Conservation (phyloP, 257 asterid genomes). For the Galeopsis tetrahit region DNA sequence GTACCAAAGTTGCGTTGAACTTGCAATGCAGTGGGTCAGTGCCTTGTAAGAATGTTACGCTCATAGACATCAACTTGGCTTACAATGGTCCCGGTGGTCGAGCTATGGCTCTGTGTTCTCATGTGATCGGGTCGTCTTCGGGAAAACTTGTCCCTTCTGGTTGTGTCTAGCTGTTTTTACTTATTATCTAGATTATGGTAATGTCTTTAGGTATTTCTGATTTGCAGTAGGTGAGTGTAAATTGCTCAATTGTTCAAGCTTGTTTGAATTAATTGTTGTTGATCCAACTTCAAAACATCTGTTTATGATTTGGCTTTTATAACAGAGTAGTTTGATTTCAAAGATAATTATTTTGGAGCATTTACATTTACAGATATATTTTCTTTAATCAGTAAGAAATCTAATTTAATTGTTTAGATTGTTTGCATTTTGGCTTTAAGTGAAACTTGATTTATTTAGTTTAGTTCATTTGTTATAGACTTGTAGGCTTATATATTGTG, state of each 20-base stretch:
- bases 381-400: too few species aligned
- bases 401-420: too few species aligned
- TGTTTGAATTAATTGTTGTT: neutral
- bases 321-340: too few species aligned
- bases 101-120: slow-evolving; percentile 46
- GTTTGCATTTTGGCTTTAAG: too few species aligned
- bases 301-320: too few species aligned
- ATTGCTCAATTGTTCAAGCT: neutral
- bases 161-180: slow-evolving; percentile 38
- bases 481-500: too few species aligned
- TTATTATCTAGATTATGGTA: neutral
- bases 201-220: neutral
- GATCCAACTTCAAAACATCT: neutral
- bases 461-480: too few species aligned
- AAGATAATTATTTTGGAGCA: too few species aligned
- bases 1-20: slow-evolving; percentile 51
- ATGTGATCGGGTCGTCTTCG: slow-evolving; percentile 52
- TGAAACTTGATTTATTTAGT: too few species aligned
- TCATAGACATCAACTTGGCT: slow-evolving; percentile 52
- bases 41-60: slow-evolving; percentile 62
- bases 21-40: slow-evolving; percentile 52
- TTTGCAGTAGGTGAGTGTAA: neutral
- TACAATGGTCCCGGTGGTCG: slow-evolving; percentile 42
- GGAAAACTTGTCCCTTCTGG: slow-evolving; percentile 57
- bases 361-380: too few species aligned